A percentile compares a stretch with the other conserved stretches of the same genome.
These are phyloP conservation scores for Arabidopsis hybrid DNA, from an alignment of 441 rosid species.

Conservation along the genomic window DNA sequence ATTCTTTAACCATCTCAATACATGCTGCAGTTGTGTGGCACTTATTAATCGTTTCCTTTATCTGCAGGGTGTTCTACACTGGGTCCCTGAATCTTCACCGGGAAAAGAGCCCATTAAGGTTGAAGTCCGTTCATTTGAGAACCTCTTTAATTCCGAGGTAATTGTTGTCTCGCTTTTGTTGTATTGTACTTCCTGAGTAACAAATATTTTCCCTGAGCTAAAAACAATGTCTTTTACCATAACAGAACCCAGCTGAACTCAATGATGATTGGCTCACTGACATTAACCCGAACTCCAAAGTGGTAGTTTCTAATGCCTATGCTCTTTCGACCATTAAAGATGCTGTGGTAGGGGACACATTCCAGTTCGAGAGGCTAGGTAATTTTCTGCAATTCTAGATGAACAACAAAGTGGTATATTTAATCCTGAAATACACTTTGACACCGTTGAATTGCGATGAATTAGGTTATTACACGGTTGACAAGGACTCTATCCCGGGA, in stretches of 20 bases:
- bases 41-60: background rate
- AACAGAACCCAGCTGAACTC: conserved; percentile 85
- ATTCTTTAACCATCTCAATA: conserved; percentile 6
- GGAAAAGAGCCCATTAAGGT: conserved; percentile 67
- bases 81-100: conserved; percentile 77
- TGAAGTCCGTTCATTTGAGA: conserved; percentile 93
- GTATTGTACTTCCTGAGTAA: background rate
- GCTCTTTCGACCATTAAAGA: conserved; percentile 63
- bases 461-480: conserved; percentile 80
- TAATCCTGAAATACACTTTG: background rate
- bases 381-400: background rate
- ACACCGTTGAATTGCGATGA: conserved; percentile 33
- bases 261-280: conserved; percentile 76
- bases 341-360: conserved; percentile 68
- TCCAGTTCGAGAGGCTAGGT: conserved; percentile 94
- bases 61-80: conserved; percentile 86
- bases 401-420: conserved; percentile 6
- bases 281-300: conserved; percentile 71
- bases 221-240: conserved; percentile 1
- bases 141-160: conserved; percentile 82
- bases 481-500: conserved; percentile 69
- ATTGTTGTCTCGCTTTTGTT: background rate
- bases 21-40: background rate
- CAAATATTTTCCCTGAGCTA: background rate
- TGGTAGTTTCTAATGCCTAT: conserved; percentile 60